A percentile compares a stretch with the other conserved stretches of the same genome.
Conservation (phyloP, 495 filamentous ascomycete species). For the Massariosphaeria phaeospora region DNA sequence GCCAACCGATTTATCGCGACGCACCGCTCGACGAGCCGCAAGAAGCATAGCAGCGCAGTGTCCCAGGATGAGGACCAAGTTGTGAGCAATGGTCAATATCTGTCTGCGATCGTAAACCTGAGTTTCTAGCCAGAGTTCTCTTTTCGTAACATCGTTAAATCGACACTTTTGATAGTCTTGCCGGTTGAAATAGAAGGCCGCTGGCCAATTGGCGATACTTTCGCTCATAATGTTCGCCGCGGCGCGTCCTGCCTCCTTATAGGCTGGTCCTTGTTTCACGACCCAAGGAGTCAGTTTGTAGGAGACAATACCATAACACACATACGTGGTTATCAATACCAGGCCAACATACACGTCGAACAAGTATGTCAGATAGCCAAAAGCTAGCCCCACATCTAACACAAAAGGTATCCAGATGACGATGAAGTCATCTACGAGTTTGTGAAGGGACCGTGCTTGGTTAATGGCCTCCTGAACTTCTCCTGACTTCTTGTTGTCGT, state of each 20-base stretch:
- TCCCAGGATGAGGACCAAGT: slow-evolving; percentile 57
- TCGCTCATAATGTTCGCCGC: slow-evolving; percentile 58
- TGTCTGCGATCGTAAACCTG: slow-evolving; percentile 34
- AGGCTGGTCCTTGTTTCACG: slow-evolving; percentile 20
- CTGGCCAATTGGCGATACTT: slow-evolving; percentile 62
- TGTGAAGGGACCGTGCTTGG: slow-evolving; percentile 57
- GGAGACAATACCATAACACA: slow-evolving; percentile 56
- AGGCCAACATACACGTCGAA: slow-evolving; percentile 72
- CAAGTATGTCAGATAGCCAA: slow-evolving; percentile 59
- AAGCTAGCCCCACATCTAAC: slow-evolving; percentile 63
- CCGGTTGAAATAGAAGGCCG: slow-evolving; percentile 67
- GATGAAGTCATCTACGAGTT: slow-evolving; percentile 59
- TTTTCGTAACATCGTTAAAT: slow-evolving; percentile 45
- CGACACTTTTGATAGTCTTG: slow-evolving; percentile 58
- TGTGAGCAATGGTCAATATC: slow-evolving; percentile 48
- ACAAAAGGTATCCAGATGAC: slow-evolving; percentile 66
- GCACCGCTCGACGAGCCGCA: slow-evolving; percentile 61
- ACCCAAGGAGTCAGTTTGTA: slow-evolving; percentile 18
- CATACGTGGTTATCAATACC: slow-evolving; percentile 56
- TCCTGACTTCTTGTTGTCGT: slow-evolving; percentile 66
- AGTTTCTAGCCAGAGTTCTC: slow-evolving; percentile 31
- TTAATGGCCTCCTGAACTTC: slow-evolving; percentile 62
- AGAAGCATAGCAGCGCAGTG: slow-evolving; percentile 59
- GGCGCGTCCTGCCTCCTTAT: slow-evolving; percentile 44
- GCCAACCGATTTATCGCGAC: slow-evolving; percentile 55